phyloP scores from a whole-genome alignment of 2,329 filamentous ascomycete genomes.

The Verticillium klebahnii region DNA sequence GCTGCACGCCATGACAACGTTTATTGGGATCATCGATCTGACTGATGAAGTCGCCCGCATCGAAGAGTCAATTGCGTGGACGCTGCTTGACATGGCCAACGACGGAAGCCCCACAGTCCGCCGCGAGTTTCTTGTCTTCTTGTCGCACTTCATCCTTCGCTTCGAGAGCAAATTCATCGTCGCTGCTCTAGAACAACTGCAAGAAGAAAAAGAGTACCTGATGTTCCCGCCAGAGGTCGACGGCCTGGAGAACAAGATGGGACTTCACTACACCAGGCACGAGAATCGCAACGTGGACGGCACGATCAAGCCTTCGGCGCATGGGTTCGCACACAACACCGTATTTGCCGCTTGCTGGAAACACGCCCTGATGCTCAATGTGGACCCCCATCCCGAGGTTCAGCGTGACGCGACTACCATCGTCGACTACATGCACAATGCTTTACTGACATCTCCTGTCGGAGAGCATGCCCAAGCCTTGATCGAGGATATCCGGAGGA shows the following conservation, averaged over 20 bases:
- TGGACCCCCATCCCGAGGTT: conserved; percentile 92
- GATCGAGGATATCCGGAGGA: conserved; percentile 66
- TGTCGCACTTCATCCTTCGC: conserved; percentile 84
- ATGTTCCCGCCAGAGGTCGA: conserved; percentile 51
- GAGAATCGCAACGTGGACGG: conserved; percentile 54
- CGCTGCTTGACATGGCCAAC: conserved; percentile 83
- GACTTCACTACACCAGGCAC: conserved; percentile 55
- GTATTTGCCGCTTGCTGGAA: conserved; percentile 95
- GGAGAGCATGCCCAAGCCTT: conserved; percentile 64
- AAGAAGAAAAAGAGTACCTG: conserved; percentile 73
- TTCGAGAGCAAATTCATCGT: conserved; percentile 93
- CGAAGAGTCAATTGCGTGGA: conserved; percentile 86
- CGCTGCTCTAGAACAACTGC: conserved; percentile 82
- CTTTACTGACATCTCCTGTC: conserved; percentile 72
- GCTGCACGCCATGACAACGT: conserved; percentile 88
- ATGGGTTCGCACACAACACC: conserved; percentile 74
- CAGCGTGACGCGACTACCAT: conserved; percentile 80
- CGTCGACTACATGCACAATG: conserved; percentile 78
- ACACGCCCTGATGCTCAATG: conserved; percentile 81
- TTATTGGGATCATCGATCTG: conserved; percentile 87
- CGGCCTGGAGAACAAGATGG: conserved; percentile 55
- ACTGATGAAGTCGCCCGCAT: conserved; percentile 87
- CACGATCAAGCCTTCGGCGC: conserved; percentile 49
- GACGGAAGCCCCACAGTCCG: conserved; percentile 94
- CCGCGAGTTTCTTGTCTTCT: conserved; percentile 88